Percentiles rank a stretch among this genome's conserved stretches.
Evolutionary conservation across 805 yeast genomes (phyloP).

Genomic region (Pichia gijzeniarum): DNA sequence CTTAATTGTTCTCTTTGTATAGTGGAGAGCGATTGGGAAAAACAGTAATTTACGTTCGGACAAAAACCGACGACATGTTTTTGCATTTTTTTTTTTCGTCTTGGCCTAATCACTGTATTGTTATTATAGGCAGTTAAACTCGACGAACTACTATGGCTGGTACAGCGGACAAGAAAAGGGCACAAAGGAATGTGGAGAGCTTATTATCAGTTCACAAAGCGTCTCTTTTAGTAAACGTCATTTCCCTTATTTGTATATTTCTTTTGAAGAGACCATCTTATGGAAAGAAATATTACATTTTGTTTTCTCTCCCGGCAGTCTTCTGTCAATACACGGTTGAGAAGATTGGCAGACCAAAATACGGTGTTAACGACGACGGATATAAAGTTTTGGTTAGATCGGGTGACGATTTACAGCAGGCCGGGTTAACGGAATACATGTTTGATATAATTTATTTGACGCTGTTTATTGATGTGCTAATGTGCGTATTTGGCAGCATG

Average conservation of each 20-base stretch:
- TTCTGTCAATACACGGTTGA: constrained; percentile 49
- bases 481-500: constrained; percentile 48
- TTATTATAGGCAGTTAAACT: no score
- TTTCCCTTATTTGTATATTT: constrained; percentile 34
- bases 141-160: constrained; percentile 30
- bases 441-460: constrained; percentile 66
- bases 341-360: constrained; percentile 54
- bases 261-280: constrained; percentile 39
- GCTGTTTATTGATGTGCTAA: constrained; percentile 48
- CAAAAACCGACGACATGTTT: no score
- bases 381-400: constrained; percentile 37
- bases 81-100: no score
- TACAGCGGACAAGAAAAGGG: constrained; percentile 34
- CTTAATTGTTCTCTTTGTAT: no score
- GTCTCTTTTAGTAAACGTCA: constrained; percentile 35
- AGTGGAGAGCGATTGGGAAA: no score
- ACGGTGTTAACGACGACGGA: constrained; percentile 32
- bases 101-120: no score
- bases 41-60: no score
- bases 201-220: constrained; percentile 29
- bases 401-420: constrained; percentile 56
- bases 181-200: constrained; percentile 25
- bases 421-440: constrained; percentile 66
- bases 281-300: constrained; percentile 37
- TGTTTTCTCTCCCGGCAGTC: constrained; percentile 37